phyloP scores from a whole-genome alignment of 306 rosid genomes.

The Vigna nakashimae region DNA sequence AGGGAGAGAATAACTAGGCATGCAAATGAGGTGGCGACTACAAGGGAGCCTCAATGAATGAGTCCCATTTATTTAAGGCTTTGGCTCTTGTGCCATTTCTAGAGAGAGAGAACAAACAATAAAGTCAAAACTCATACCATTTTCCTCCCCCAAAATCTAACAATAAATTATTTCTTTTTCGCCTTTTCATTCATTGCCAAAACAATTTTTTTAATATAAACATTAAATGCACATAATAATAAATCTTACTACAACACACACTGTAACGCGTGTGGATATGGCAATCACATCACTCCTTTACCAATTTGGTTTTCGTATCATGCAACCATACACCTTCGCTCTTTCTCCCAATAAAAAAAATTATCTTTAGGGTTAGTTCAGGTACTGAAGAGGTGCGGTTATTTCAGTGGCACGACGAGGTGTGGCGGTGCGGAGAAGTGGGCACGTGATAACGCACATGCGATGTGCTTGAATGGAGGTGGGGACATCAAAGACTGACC shows the following conservation, averaged over 20 bases:
- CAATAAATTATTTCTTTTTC: not conserved
- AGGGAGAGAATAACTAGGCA: slow-evolving; percentile 37
- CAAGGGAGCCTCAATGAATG: slow-evolving; percentile 36
- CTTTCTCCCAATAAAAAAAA: not conserved
- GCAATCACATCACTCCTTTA: not conserved
- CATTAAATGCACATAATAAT: not conserved
- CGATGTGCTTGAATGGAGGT: slow-evolving; percentile 24
- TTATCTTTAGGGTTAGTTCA: too few relatives aligned
- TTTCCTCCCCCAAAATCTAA: slow-evolving; percentile 23
- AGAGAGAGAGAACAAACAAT: slow-evolving; percentile 17
- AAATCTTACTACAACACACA: not conserved
- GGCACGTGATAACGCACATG: slow-evolving; percentile 64
- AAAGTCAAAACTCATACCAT: slow-evolving; percentile 45
- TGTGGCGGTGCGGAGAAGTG: not conserved
- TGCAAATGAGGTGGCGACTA: slow-evolving; percentile 52
- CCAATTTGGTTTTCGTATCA: slow-evolving; percentile 20
- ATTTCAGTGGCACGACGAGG: slow-evolving; percentile 39
- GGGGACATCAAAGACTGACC: slow-evolving; percentile 45
- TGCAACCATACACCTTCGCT: slow-evolving; percentile 1
- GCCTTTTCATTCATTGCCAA: not conserved
- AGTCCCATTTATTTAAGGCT: slow-evolving; percentile 44
- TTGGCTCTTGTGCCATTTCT: slow-evolving; percentile 14
- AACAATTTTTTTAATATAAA: not conserved
- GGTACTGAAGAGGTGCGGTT: too few relatives aligned
- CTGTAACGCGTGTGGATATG: not conserved